phyloP scores from a whole-genome alignment of 2,329 filamentous ascomycete species.

The Fusarium avenaceum region DNA sequence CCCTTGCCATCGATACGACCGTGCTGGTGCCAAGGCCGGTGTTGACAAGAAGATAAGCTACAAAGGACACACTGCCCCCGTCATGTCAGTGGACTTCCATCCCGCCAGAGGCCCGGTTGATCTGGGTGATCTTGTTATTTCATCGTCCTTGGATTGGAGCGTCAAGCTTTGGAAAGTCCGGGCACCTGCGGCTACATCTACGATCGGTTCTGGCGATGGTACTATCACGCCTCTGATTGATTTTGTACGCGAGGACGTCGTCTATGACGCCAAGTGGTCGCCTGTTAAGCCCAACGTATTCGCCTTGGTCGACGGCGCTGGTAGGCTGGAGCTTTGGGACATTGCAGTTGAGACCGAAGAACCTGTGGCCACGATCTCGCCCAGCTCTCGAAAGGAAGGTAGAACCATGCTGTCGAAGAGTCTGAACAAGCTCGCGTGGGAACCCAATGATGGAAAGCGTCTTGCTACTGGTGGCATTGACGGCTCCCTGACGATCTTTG shows the following conservation, averaged over 20 bases:
- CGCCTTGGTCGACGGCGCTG: conserved; percentile 92
- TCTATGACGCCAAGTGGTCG: conserved; percentile 97
- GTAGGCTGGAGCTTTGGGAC: conserved; percentile 95
- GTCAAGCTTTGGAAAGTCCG: conserved; percentile 97
- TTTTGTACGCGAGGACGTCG: conserved; percentile 93
- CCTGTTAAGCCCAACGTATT: conserved; percentile 95
- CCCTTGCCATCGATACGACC: conserved; percentile 96
- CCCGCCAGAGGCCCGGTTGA: conserved; percentile 93
- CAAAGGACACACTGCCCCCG: conserved; percentile 89
- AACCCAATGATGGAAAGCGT: conserved; percentile 86
- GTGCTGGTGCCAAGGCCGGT: conserved; percentile 95
- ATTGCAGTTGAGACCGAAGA: conserved; percentile 93
- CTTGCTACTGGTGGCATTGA: conserved; percentile 93
- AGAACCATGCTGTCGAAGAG: conserved; percentile 82
- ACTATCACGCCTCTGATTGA: conserved; percentile 83
- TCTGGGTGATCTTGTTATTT: conserved; percentile 91
- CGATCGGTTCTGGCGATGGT: conserved; percentile 65
- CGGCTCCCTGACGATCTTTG: conserved; percentile 90
- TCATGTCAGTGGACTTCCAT: conserved; percentile 97
- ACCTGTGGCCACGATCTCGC: conserved; percentile 83
- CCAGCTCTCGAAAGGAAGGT: conserved; percentile 74
- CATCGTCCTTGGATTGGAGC: conserved; percentile 95
- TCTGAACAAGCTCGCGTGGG: conserved; percentile 95
- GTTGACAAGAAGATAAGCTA: conserved; percentile 92
- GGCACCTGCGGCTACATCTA: conserved; percentile 79